Percentiles rank a stretch among this genome's conserved stretches.
phyloP scores from a whole-genome alignment of 805 yeast species.

The Schwanniomyces sp. region DNA sequence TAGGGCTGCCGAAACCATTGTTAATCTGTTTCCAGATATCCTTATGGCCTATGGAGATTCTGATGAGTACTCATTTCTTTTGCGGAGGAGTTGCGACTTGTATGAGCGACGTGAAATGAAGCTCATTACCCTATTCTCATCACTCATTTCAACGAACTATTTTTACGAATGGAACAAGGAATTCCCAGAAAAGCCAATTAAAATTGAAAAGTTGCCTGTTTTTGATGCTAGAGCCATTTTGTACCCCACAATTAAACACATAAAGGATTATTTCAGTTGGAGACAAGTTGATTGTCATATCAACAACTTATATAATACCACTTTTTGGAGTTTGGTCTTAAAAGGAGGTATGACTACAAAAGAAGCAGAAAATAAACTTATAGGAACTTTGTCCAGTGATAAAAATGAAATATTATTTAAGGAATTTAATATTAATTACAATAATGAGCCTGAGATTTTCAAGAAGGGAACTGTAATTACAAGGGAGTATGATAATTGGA shows the following conservation, averaged over 20 bases:
- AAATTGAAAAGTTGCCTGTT: conserved; percentile 63
- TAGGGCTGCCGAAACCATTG: conserved; percentile 66
- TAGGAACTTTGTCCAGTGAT: conserved; percentile 79
- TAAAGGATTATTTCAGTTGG: conserved; percentile 90
- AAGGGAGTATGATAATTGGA: conserved; percentile 42
- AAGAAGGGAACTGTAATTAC: conserved; percentile 76
- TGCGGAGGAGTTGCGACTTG: conserved; percentile 60
- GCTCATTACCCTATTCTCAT: conserved; percentile 76
- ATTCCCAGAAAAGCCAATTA: conserved; percentile 52
- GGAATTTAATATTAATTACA: conserved; percentile 82
- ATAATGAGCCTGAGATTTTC: conserved; percentile 83
- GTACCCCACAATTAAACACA: conserved; percentile 62
- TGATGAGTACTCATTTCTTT: conserved; percentile 87
- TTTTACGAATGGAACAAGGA: conserved; percentile 62
- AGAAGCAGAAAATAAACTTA: conserved; percentile 76
- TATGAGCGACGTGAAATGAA: conserved; percentile 86
- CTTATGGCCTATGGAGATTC: conserved; percentile 89
- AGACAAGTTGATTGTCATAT: conserved; percentile 96
- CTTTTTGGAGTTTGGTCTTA: conserved; percentile 83
- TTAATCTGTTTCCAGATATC: conserved; percentile 68
- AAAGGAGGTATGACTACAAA: conserved; percentile 68
- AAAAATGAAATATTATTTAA: conserved; percentile 85
- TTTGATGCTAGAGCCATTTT: conserved; percentile 90
- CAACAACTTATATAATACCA: conserved; percentile 88
- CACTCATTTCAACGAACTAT: conserved; percentile 78